phyloP scores from a whole-genome alignment of 2,329 filamentous ascomycete species.

The Fusarium gaditjirri region DNA sequence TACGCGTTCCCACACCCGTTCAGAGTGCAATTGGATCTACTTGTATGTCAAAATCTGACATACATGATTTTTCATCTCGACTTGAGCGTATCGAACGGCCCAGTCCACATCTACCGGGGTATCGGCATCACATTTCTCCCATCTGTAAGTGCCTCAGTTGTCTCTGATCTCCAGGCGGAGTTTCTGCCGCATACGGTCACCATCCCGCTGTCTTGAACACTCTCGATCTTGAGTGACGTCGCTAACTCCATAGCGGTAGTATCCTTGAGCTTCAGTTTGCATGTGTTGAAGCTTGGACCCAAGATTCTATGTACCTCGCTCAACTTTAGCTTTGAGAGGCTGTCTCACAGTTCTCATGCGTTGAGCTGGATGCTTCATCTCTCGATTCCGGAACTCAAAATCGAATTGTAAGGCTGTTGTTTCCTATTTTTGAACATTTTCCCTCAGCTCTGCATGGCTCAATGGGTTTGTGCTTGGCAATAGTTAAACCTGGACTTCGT shows the following conservation, averaged over 20 bases:
- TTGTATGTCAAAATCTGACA: slow-evolving; percentile 33
- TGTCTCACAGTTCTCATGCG: slow-evolving; percentile 22
- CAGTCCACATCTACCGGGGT: slow-evolving; percentile 39
- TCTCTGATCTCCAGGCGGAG: slow-evolving; percentile 39
- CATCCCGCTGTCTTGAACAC: slow-evolving; percentile 27
- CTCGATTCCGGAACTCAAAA: neutral
- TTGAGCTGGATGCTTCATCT: slow-evolving; percentile 17
- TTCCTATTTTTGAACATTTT: neutral
- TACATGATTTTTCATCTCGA: slow-evolving; percentile 36
- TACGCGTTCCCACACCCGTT: slow-evolving; percentile 17
- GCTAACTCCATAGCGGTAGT: slow-evolving; percentile 12
- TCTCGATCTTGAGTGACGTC: slow-evolving; percentile 35
- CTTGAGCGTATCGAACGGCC: slow-evolving; percentile 24
- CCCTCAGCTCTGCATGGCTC: neutral
- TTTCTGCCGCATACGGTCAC: slow-evolving; percentile 13
- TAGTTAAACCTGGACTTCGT: slow-evolving; percentile 11
- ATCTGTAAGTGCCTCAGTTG: slow-evolving; percentile 38
- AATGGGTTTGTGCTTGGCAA: slow-evolving; percentile 16
- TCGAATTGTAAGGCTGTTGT: neutral
- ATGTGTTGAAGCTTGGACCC: slow-evolving; percentile 21
- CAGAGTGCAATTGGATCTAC: slow-evolving; percentile 12
- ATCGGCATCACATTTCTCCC: slow-evolving; percentile 40
- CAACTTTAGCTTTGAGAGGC: slow-evolving; percentile 17
- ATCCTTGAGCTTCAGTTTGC: slow-evolving; percentile 2
- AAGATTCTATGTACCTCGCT: slow-evolving; percentile 24